Evolutionary conservation across 106 monocot genomes (phyloP), one percentile per base, ranked within the genome.

Genomic region (Ottelia alismoides): DNA sequence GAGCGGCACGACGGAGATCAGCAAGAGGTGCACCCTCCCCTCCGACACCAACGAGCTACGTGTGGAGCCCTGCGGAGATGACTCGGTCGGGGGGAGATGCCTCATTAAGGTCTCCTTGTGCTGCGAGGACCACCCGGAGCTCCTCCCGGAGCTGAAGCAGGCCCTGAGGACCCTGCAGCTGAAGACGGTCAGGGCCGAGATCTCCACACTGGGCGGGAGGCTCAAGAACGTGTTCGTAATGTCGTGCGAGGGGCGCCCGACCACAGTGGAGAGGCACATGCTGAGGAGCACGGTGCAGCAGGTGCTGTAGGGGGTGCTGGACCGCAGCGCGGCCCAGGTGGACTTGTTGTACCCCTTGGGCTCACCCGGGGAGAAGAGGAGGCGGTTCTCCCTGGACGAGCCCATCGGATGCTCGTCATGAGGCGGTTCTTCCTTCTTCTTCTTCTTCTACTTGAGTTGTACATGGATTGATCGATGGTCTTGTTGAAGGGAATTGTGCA

Each of bases 71-170:
- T 51, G 53, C 12, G 62, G 29, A 9, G 40, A 64, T 49, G 59
- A 40, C 19, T 44, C 30, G 44, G 68, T 43, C 51, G 45, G 11
- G 18, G 75, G 70, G 23, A 51, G 26, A 32, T 71, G 71, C 31
- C 58, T 62, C 0, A 54, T 88, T 56, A 78, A 57, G 62, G 88
- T 78, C 49, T 71, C 88, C 25, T 70, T 88, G 26, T 78, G 76
- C 55, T 96, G 81, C 29, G 84, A 81, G 32, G 84, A 96, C 61
- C 70, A 69, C 10, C 78, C 84, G 6, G 88, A 88, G 2, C 73
- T 96, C 32, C 66, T 84, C 22, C 31, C 67, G 17, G 88, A 96
- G 51, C 30, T 96, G n/a, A 84, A 67, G 21, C 78, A 69, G 45
- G 70, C 78, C 1, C 49, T 96, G 0, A 48, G 53, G 45, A 31